Percentiles rank a stretch among this genome's conserved stretches.
Evolutionary conservation across 768 basidiomycete species (phyloP).

Genomic region (Tubosaeta brunneosetosa): DNA sequence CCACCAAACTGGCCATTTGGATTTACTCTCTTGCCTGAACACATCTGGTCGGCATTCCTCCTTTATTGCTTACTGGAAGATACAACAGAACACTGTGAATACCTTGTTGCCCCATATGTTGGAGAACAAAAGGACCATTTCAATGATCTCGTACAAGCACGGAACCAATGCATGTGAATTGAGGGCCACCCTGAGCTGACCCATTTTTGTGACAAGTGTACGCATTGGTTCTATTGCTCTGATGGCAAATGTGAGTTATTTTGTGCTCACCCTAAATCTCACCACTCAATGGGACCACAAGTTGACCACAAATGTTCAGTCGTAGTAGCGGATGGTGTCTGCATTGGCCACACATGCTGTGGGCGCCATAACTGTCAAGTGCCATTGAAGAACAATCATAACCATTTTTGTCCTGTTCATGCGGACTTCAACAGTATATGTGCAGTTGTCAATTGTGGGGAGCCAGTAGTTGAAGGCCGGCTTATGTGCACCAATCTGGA

Average conservation of each 20-base stretch:
- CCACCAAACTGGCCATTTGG: neutral
- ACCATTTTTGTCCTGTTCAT: neutral
- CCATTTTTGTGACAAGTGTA: constrained; percentile 3
- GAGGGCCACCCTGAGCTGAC: neutral
- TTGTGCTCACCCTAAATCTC: too few species aligned
- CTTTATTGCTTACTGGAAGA: constrained; percentile 7
- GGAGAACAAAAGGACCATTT: neutral
- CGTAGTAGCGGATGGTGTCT: neutral
- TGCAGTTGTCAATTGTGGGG: neutral
- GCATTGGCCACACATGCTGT: constrained; percentile 6
- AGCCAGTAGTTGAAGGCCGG: neutral
- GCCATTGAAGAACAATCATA: neutral
- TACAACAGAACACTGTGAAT: neutral
- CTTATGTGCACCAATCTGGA: neutral
- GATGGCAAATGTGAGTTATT: neutral
- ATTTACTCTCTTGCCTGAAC: neutral
- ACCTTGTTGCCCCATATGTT: neutral
- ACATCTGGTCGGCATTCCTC: neutral
- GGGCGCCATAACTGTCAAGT: neutral
- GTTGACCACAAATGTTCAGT: neutral
- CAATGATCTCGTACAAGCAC: neutral
- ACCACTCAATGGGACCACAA: too few species aligned
- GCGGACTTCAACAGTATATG: accelerated
- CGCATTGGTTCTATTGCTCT: neutral
- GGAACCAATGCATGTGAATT: neutral